Percentiles rank a stretch among this genome's conserved stretches.
These are phyloP conservation scores for Colletotrichum phormii DNA, from an alignment of 2,329 filamentous ascomycete species.

Conservation along the genomic window DNA sequence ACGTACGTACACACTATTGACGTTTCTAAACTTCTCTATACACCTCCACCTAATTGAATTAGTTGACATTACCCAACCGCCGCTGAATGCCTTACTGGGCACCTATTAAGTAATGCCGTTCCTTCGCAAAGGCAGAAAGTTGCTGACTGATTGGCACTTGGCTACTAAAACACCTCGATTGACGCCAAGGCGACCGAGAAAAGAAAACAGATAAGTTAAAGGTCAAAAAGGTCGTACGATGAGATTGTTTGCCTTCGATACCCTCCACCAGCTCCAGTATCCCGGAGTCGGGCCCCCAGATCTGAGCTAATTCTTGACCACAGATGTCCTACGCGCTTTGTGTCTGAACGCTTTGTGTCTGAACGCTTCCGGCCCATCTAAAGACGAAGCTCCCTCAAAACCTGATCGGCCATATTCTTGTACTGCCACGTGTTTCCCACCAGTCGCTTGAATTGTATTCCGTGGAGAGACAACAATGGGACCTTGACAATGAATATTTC, in stretches of 20 bases:
- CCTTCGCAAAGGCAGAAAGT: neutral
- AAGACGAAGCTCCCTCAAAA: slow-evolving; percentile 86
- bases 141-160: neutral
- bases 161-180: neutral
- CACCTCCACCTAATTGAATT: neutral
- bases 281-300: neutral
- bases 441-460: slow-evolving; percentile 98
- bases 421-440: slow-evolving; percentile 98
- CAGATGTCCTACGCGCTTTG: neutral
- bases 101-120: slow-evolving; percentile 5
- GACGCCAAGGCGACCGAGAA: neutral
- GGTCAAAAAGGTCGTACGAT: neutral
- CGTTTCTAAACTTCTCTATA: neutral
- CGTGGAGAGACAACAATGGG: slow-evolving; percentile 89
- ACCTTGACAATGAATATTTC: slow-evolving; percentile 99
- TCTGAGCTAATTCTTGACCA: neutral
- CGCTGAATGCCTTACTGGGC: neutral
- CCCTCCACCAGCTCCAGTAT: neutral
- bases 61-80: neutral
- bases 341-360: neutral
- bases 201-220: slow-evolving; percentile 3
- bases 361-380: slow-evolving; percentile 52
- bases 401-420: slow-evolving; percentile 97
- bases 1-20: neutral
- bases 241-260: slow-evolving; percentile 1